phyloP scores from a whole-genome alignment of 768 basidiomycete genomes.

The Collybia mongolica region DNA sequence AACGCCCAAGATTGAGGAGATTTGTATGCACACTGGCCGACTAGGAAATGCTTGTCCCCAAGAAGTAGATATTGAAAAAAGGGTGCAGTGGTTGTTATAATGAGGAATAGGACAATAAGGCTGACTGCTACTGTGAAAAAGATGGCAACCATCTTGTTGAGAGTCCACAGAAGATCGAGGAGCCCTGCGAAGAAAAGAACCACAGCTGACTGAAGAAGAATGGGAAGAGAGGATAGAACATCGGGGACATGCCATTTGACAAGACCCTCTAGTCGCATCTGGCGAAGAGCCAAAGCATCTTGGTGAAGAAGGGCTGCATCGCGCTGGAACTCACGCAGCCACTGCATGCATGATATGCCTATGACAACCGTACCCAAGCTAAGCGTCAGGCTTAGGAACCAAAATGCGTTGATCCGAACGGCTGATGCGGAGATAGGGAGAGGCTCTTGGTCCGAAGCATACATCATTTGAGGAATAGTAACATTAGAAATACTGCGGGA shows the following conservation, averaged over 20 bases:
- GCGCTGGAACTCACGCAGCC: constrained; percentile 1
- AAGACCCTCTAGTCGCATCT: constrained; percentile 14
- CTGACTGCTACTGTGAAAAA: not conserved
- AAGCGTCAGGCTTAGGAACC: constrained; percentile 8
- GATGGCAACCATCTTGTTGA: constrained; percentile 6
- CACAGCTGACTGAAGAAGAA: constrained; percentile 12
- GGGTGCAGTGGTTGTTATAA: not conserved
- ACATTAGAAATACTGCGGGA: not conserved
- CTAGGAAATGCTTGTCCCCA: constrained; percentile 20
- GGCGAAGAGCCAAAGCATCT: constrained; percentile 4
- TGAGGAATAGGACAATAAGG: not conserved
- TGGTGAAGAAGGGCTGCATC: not conserved
- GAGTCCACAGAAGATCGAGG: constrained; percentile 12
- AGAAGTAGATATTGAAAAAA: not conserved
- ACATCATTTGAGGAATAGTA: not conserved
- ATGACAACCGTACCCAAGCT: not conserved
- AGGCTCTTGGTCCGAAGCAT: not conserved
- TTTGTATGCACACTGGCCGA: constrained; percentile 30
- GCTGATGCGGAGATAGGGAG: not conserved
- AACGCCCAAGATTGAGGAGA: too few relatives aligned
- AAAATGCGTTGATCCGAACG: constrained; percentile 8
- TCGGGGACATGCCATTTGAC: constrained; percentile 11
- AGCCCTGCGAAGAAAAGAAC: constrained; percentile 16
- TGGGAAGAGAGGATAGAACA: constrained; percentile 6
- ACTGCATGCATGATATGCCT: constrained; percentile 1